Evolutionary conservation across 257 asterid species (phyloP).

Genomic region (Craterostigma plantagineum): DNA sequence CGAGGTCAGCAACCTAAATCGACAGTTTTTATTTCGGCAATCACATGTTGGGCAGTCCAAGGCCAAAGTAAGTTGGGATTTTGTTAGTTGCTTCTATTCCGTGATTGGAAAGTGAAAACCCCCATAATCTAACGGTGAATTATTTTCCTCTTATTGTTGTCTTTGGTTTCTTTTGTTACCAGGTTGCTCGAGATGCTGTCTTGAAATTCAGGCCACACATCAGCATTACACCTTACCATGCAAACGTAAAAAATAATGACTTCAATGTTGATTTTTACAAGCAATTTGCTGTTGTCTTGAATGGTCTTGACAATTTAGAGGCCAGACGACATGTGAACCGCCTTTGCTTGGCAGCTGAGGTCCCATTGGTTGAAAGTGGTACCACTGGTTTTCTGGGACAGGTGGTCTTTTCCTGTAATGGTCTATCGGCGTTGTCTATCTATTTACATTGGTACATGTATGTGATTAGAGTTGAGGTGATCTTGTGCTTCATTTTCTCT

Average conservation of each 20-base stretch:
- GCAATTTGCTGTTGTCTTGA: slow-evolving; percentile 75
- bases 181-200: slow-evolving; percentile 99
- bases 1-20: slow-evolving; percentile 95
- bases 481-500: slow-evolving; percentile 7
- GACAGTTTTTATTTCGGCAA: slow-evolving; percentile 90
- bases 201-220: slow-evolving; percentile 78
- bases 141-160: slow-evolving; percentile 12
- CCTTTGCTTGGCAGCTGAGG: slow-evolving; percentile 90
- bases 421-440: no score
- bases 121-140: neutral
- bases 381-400: slow-evolving; percentile 99
- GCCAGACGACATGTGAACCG: slow-evolving; percentile 99
- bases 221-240: slow-evolving; percentile 82
- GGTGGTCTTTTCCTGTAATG: slow-evolving; percentile 31
- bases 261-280: slow-evolving; percentile 89
- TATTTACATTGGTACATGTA: neutral
- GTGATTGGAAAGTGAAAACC: neutral
- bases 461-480: neutral
- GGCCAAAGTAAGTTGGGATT: slow-evolving; percentile 56
- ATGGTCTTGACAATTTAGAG: slow-evolving; percentile 96
- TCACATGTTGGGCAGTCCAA: slow-evolving; percentile 94
- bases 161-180: slow-evolving; percentile 18
- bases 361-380: slow-evolving; percentile 94
- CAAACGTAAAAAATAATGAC: slow-evolving; percentile 73
- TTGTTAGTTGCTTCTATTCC: slow-evolving; percentile 7